Evolutionary conservation across 2,329 filamentous ascomycete genomes (phyloP), one percentile per base, ranked within the genome.

Genomic region (Berkeleyomyces rouxiae): DNA sequence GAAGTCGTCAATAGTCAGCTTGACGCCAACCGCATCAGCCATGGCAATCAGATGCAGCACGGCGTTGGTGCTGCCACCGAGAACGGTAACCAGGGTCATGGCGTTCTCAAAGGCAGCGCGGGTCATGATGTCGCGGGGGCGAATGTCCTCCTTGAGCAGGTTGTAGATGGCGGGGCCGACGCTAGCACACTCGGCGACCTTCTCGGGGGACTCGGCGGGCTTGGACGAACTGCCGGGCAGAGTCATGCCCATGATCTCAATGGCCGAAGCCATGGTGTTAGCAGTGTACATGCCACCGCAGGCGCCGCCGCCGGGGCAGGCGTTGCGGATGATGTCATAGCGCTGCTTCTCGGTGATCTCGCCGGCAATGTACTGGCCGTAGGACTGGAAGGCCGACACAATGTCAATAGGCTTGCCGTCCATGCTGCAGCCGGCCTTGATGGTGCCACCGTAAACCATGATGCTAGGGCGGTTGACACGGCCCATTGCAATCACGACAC

Each of bases 361-460:
- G 51, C 92, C 92, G 10, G 88, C 83, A 69, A 99, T 85, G 76
- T 91, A 97, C 73, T 96, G 89, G 36, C 93, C 93, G 71, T 97
- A 97, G 4, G 92, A 87, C 77, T 99, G 93, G 82, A 99, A 99
- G 51, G 93, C 93, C 59, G 90, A 96, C 65, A 99, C 88, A 61
- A 99, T 95, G 72, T 99, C 92, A 68, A 96, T 89, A 64, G 85
- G 77, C 67, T 86, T 79, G 68, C 91, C 88, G 59, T 81, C 81
- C 70, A 78, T 80, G 63, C 87, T 88, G 76, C 91, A 96, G 57
- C 93, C 93, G 44, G 93, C 89, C 72, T 88, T 85, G 72, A 97
- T 99, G 49, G 88, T 90, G 58, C 93, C 93, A 68, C 93, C 93
- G 71, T 99, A 99, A 39, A 99, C 88, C 93, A 99, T 99, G 71